Percentiles rank a stretch among this genome's conserved stretches.
Conservation (phyloP, 129 eudicot species). For the Flaveria ramosissima region DNA sequence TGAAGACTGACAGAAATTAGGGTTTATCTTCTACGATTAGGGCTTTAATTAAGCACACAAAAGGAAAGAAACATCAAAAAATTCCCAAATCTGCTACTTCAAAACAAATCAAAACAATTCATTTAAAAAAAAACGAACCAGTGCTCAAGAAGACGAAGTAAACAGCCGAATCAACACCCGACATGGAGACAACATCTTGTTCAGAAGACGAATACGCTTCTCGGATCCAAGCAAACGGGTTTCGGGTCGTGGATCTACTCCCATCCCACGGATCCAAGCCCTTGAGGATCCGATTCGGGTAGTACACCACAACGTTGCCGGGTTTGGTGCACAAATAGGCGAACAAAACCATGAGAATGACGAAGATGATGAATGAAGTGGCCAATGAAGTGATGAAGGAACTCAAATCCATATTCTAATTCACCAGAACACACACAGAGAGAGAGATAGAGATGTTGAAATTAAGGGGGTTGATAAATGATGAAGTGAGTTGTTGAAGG, state of each 20-base stretch:
- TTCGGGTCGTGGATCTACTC: slow-evolving; percentile 45
- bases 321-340: slow-evolving; percentile 65
- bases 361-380: slow-evolving; percentile 71
- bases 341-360: slow-evolving; percentile 74
- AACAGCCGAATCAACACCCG: slow-evolving; percentile 97
- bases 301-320: slow-evolving; percentile 63
- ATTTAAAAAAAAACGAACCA: slow-evolving; percentile 33
- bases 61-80: too few relatives aligned
- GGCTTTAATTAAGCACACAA: neutral
- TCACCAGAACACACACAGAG: neutral
- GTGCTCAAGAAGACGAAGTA: slow-evolving; percentile 82
- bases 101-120: slow-evolving; percentile 12
- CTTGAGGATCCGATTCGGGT: slow-evolving; percentile 81
- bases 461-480: slow-evolving; percentile 14
- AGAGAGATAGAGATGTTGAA: neutral
- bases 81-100: neutral
- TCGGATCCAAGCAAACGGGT: slow-evolving; percentile 87
- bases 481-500: neutral
- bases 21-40: slow-evolving; percentile 2
- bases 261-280: slow-evolving; percentile 88
- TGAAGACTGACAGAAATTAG: neutral
- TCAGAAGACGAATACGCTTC: slow-evolving; percentile 73
- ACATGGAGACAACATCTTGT: slow-evolving; percentile 52
- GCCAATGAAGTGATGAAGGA: slow-evolving; percentile 77
- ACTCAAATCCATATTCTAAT: slow-evolving; percentile 63